Evolutionary conservation across 805 yeast genomes (phyloP), one percentile per base, ranked within the genome.

Genomic region (Maudiozyma serrabonitensis): DNA sequence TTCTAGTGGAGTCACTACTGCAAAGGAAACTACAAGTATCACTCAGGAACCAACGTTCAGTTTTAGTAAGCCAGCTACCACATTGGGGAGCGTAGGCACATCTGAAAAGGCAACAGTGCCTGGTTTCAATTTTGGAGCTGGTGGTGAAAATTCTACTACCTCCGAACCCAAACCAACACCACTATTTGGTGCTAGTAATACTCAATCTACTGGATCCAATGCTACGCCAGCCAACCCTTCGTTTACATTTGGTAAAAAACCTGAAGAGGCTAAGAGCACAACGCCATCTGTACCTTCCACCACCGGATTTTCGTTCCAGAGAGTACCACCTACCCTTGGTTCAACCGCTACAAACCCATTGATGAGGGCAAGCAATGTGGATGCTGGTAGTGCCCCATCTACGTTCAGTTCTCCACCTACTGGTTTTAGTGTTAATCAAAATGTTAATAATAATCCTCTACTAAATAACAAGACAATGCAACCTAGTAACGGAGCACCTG

Each of bases 41-140:
- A 23, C 43, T 5, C 16, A 35, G 4, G 43, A 40, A 39, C 56
- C 57, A 39, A 15, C 47, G 13, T 43, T 43, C n/a, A 16, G 26
- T 19, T 43, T 43, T 19, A 32, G 5, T 9, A 43, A 38, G 9
- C 46, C 46, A 44, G n/a, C 45, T 32, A 6, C 38, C 8, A 21
- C 18, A 2, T 9, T 26, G 4, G 13, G 23, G 13, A 7, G 12
- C 5, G 41, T 8, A 4, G 41, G 16, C 18, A 13, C 41, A 9
- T 11, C 41, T 38, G 41, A 11, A 8, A 38, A 38, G 25, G 15
- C 41, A 38, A 9, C 38, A 3, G 38, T n/a, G 7, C 38, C 18
- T 4, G 8, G 25, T 16, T 38, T 38, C 11, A 18, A 12, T 38
- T 38, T 38, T 38, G 41, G 41, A 6, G 26, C 41, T 19, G 2